Percentiles rank a stretch among this genome's conserved stretches.
Conservation (phyloP, 2,329 filamentous ascomycete genomes). For the Fusarium sp. region DNA sequence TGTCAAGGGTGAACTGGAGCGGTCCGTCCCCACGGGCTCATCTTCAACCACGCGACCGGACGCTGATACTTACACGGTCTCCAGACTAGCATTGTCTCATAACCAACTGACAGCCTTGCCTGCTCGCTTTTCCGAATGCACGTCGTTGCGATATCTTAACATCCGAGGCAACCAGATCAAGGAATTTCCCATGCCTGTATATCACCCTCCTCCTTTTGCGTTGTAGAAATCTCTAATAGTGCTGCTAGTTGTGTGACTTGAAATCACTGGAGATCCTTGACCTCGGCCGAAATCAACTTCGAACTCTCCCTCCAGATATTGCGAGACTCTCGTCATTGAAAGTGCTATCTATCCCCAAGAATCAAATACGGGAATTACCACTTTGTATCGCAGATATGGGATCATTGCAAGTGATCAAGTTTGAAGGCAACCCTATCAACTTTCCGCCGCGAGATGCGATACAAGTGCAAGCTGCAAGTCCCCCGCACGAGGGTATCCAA, state of each 20-base stretch:
- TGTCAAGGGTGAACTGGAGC: conserved; percentile 78
- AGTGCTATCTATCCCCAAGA: conserved; percentile 87
- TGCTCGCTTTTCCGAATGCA: conserved; percentile 77
- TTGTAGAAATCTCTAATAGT: conserved; percentile 38
- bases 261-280: conserved; percentile 92
- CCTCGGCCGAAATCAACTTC: conserved; percentile 87
- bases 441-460: conserved; percentile 81
- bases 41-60: conserved; percentile 17
- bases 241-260: conserved; percentile 80
- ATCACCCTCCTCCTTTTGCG: conserved; percentile 9
- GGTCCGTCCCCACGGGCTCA: conserved; percentile 58
- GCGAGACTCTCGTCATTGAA: conserved; percentile 85
- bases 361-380: conserved; percentile 86
- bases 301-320: conserved; percentile 80
- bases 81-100: conserved; percentile 82
- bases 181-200: conserved; percentile 69
- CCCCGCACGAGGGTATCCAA: conserved; percentile 64
- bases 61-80: conserved; percentile 28
- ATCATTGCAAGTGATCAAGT: conserved; percentile 87
- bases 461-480: conserved; percentile 66
- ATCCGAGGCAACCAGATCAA: conserved; percentile 80
- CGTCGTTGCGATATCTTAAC: conserved; percentile 82
- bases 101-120: conserved; percentile 80
- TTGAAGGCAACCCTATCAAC: conserved; percentile 86
- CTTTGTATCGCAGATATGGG: conserved; percentile 88